Base-by-base conservation (phyloP, 441 rosid species). In the Erodium texanum region DNA sequence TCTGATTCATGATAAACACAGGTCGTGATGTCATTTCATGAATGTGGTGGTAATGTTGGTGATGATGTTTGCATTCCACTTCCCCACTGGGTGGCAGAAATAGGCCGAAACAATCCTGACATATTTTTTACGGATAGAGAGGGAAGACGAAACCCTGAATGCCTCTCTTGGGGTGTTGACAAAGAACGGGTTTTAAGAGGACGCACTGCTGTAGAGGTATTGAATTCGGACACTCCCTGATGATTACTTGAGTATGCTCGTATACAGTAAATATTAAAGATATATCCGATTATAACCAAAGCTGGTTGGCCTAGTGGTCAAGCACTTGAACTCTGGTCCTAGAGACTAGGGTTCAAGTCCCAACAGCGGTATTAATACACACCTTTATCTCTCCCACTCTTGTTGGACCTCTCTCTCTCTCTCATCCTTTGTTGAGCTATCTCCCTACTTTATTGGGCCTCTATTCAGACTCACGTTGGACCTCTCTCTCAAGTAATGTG, bases 21-120 rank as follows among this genome's bases (percentile, higher is more conserved):
- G 99, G 98, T 92, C 77, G 87, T 90, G 65, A 83, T 95, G 97
- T 92, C 98, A 58, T 95, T 95, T 82, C 98, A 95, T 82, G 99
- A 92, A 89, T 95, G 99, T 79, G 99, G 99, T 54, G 97, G 98
- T 75, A 92, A 90, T 77, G 93, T 95, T 72, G 97, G 98, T 73
- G 99, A 94, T 80, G 99, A 94, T 82, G 99, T 89, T 65, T 89
- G 97, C 76, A 87, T 94, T 74, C 99, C 98, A 63, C 87, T 94
- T 69, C 99, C 99, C 38, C 92, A 90, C 72, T 94, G 99, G 99
- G 92, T 94, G 68, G 93, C 99, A 70, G 98, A 92, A 77, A 87
- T 92, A 64, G 97, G 99, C 63, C 84, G 95, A 82, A 87, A 79
- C 74, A 89, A 92, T 80, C 95, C 97, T 70, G 97, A 92, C 72